Evolutionary conservation across 2,329 filamentous ascomycete species (phyloP).

Genomic region (Parasarocladium wereldwijsianum): DNA sequence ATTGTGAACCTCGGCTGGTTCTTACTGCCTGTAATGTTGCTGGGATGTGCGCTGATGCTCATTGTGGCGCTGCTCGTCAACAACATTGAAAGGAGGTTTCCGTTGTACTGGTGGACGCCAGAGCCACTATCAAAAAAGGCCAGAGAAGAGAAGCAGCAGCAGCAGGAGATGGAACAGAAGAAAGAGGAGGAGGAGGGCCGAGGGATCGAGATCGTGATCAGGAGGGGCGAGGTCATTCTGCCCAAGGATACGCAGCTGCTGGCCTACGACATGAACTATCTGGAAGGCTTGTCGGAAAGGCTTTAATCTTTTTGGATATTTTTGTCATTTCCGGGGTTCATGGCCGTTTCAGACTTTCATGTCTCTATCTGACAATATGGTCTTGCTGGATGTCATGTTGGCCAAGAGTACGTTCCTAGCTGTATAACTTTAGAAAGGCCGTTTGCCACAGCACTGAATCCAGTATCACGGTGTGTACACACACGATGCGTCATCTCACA

Average conservation of each 20-base stretch:
- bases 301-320: conserved; percentile 9
- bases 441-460: no score
- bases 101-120: conserved; percentile 56
- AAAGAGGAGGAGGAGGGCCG: conserved; percentile 2
- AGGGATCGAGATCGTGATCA: conserved; percentile 18
- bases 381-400: no score
- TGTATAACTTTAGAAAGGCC: no score
- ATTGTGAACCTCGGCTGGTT: conserved; percentile 51
- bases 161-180: conserved; percentile 5
- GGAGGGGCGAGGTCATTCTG: conserved; percentile 17
- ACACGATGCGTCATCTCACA: no score
- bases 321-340: neutral
- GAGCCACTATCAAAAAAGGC: conserved; percentile 11
- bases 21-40: conserved; percentile 45
- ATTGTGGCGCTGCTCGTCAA: conserved; percentile 48
- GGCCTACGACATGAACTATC: conserved; percentile 20
- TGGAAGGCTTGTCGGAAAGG: conserved; percentile 20
- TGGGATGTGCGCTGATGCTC: conserved; percentile 48
- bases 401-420: no score
- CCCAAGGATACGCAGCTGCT: conserved; percentile 20
- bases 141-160: conserved; percentile 4
- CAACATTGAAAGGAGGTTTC: conserved; percentile 53
- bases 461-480: no score
- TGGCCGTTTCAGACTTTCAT: no score
- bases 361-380: no score